phyloP scores from a whole-genome alignment of 768 basidiomycete species.

The Serendipita sp. region DNA sequence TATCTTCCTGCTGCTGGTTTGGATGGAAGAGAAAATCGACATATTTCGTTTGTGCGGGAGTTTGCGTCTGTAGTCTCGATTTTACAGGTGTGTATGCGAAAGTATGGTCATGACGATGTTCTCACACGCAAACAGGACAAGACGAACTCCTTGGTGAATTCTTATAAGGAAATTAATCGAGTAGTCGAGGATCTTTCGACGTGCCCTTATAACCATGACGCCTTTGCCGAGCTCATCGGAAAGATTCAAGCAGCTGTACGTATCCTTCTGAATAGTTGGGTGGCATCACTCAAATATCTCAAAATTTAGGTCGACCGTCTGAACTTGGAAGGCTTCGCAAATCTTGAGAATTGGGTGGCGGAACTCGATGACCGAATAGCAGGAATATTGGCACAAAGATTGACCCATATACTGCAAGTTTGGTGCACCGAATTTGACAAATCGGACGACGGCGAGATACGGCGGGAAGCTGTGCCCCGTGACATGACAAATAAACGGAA shows the following conservation, averaged over 20 bases:
- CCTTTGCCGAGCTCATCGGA: conserved; percentile 61
- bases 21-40: conserved; percentile 74
- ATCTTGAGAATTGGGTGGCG: conserved; percentile 82
- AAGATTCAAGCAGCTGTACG: conserved; percentile 74
- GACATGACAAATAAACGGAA: conserved; percentile 50
- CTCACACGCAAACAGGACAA: conserved; percentile 46
- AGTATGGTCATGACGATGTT: conserved; percentile 1
- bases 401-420: conserved; percentile 60
- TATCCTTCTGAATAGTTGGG: conserved; percentile 6
- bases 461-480: conserved; percentile 35
- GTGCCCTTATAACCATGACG: conserved; percentile 70
- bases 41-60: conserved; percentile 87
- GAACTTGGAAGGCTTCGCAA: conserved; percentile 89
- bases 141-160: conserved; percentile 81
- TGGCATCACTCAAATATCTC: neutral
- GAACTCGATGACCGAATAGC: conserved; percentile 74
- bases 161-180: conserved; percentile 71
- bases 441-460: conserved; percentile 47
- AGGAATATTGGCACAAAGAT: conserved; percentile 52
- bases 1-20: conserved; percentile 41
- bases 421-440: conserved; percentile 84
- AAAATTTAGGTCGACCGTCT: conserved; percentile 64
- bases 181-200: conserved; percentile 76
- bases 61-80: conserved; percentile 87
- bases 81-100: conserved; percentile 42